A percentile compares a stretch with the other conserved stretches of the same genome.
Conservation (phyloP, 306 rosid genomes). For the Crataegus laevigata region DNA sequence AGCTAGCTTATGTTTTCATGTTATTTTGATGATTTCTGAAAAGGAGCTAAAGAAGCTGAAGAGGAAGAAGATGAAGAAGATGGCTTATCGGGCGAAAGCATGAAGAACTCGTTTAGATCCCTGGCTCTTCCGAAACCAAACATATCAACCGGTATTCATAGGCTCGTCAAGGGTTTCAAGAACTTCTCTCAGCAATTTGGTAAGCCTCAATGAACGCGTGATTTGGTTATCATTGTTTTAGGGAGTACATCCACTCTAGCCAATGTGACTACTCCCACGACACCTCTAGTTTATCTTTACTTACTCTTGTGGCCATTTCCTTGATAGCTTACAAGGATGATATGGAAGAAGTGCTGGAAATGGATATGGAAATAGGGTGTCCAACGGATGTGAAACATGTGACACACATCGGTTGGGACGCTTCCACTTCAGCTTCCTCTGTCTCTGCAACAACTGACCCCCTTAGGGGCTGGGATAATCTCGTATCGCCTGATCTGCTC, state of each 20-base stretch:
- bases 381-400: slow-evolving; percentile 97
- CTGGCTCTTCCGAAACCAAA: slow-evolving; percentile 54
- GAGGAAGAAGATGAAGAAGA: slow-evolving; percentile 35
- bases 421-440: slow-evolving; percentile 17
- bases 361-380: slow-evolving; percentile 83
- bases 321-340: slow-evolving; percentile 59
- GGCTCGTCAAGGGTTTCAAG: slow-evolving; percentile 81
- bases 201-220: slow-evolving; percentile 14
- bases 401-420: slow-evolving; percentile 92
- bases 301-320: not conserved
- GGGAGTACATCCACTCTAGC: not conserved
- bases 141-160: slow-evolving; percentile 48
- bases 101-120: slow-evolving; percentile 49
- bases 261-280: not conserved
- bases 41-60: slow-evolving; percentile 35
- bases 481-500: slow-evolving; percentile 38
- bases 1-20: not conserved
- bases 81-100: slow-evolving; percentile 37
- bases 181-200: slow-evolving; percentile 81
- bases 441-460: slow-evolving; percentile 18
- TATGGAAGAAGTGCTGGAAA: slow-evolving; percentile 29
- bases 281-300: not conserved
- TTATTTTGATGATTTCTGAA: not conserved
- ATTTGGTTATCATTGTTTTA: not conserved
- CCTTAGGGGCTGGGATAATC: slow-evolving; percentile 45